Base-by-base conservation (phyloP, 2,329 filamentous ascomycete species). In the Sclerotinia trifoliorum region DNA sequence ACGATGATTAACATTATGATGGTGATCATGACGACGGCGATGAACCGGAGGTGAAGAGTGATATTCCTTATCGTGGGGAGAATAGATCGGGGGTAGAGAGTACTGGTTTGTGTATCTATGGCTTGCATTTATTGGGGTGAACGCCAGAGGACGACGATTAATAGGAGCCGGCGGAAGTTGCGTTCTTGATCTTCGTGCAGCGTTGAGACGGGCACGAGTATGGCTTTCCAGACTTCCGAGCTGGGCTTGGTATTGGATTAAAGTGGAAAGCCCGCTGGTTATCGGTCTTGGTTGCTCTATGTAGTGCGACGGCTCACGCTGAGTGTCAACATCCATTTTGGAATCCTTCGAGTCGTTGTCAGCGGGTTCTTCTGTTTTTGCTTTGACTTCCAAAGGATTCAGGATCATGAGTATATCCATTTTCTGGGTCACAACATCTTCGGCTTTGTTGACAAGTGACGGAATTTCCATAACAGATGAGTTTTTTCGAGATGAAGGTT, bases 381-480 rank as follows among this genome's bases (percentile, higher is more conserved):
- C n/a, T 21, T 58, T 13, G 4, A 13, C 19, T 24, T 57, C 42
- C 5, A 24, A 35, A 54, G 56, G 56, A 24, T 67, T 67, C 2
- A 67, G 26, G 11, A 67, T 39, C 56, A 67, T 67, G 3, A 35
- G 26, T 1, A 67, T 67, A 15, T 62, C 21, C 56, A 67, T 67
- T 26, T 48, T 67, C 17, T 62, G 49, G 1, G 56, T 52, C 3
- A 24, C 3, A 32, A 39, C 24, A 21, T 62, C n/a, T 19, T 29
- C 48, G 1, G 19, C 8, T 19, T 24, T 62, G 17, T 67, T 52
- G 5, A 67, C 42, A 42, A 67, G 26, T 24, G 65, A 67, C 19
- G 48, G 26, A 10, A 62, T 67, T 17, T 61, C 48, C 65, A 67
- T 55, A 8, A 61, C 56, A n/a, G 65, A 46, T 19, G 65, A 67